Conservation (phyloP, 441 rosid genomes). For the Gossypium gossypioides region DNA sequence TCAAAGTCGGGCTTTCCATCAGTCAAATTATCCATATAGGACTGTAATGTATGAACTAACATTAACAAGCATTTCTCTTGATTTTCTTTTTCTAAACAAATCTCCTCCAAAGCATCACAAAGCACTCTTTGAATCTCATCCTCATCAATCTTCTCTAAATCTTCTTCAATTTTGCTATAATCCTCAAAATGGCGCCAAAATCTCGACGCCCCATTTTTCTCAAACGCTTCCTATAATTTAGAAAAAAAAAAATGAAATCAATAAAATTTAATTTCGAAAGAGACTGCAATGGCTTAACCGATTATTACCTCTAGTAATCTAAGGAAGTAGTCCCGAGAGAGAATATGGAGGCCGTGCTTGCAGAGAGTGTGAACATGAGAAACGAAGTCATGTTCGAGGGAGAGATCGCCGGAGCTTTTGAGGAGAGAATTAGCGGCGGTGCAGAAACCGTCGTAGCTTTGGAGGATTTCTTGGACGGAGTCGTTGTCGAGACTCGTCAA, state of each 20-base stretch:
- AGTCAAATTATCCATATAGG: slow-evolving; percentile 27
- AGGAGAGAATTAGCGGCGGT: slow-evolving; percentile 46
- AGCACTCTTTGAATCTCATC: slow-evolving; percentile 53
- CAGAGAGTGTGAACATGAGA: slow-evolving; percentile 51
- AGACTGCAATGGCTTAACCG: neutral
- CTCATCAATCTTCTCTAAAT: slow-evolving; percentile 32
- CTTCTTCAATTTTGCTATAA: slow-evolving; percentile 24
- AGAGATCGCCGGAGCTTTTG: slow-evolving; percentile 31
- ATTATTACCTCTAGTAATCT: slow-evolving; percentile 51
- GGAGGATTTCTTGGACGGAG: slow-evolving; percentile 44
- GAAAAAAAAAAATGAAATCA: neutral
- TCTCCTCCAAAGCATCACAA: slow-evolving; percentile 58
- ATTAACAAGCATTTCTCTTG: slow-evolving; percentile 66
- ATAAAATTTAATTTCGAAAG: neutral
- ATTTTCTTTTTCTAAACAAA: slow-evolving; percentile 42
- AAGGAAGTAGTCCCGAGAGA: slow-evolving; percentile 64
- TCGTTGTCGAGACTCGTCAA: slow-evolving; percentile 41
- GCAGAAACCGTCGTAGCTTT: slow-evolving; percentile 51
- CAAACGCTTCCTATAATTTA: slow-evolving; percentile 49
- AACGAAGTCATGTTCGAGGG: slow-evolving; percentile 35
- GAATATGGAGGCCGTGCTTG: slow-evolving; percentile 58
- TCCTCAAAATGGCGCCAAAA: slow-evolving; percentile 74
- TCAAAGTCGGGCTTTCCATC: slow-evolving; percentile 27
- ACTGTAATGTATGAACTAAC: slow-evolving; percentile 50
- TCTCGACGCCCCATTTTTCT: slow-evolving; percentile 40